Percentiles rank a stretch among this genome's conserved stretches.
phyloP scores from a whole-genome alignment of 1,284 basidiomycete species.

The Papiliotrema nemorosa region DNA sequence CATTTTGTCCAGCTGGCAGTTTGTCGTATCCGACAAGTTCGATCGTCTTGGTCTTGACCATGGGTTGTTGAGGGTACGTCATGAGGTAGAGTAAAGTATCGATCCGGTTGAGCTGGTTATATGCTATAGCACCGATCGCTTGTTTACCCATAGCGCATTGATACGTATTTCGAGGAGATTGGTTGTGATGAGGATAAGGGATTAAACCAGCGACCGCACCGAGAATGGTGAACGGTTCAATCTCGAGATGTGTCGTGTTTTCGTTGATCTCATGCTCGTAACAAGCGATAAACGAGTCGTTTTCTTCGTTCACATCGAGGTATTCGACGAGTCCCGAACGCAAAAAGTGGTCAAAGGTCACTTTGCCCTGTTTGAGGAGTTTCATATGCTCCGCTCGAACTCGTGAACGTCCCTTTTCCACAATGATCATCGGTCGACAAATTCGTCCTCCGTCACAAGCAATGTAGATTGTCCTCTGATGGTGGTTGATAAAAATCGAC shows the following conservation, averaged over 20 bases:
- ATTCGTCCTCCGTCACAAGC: constrained; percentile 97
- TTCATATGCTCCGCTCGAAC: constrained; percentile 78
- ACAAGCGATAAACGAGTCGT: constrained; percentile 93
- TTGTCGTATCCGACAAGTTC: constrained; percentile 96
- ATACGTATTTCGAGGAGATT: constrained; percentile 97
- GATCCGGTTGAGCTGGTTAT: constrained; percentile 96
- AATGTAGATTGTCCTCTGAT: constrained; percentile 93
- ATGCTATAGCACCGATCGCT: constrained; percentile 98
- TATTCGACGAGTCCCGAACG: constrained; percentile 97
- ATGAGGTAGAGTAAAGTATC: constrained; percentile 98
- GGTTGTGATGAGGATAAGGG: constrained; percentile 99
- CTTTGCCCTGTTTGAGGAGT: constrained; percentile 73
- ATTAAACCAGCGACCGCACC: constrained; percentile 98
- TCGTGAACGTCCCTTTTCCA: constrained; percentile 74
- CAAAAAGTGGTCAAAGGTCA: constrained; percentile 93
- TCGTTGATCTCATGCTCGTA: constrained; percentile 85
- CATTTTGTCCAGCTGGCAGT: constrained; percentile 96
- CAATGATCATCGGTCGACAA: constrained; percentile 97
- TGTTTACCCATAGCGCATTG: constrained; percentile 99
- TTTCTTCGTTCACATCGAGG: constrained; percentile 98
- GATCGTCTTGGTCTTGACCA: constrained; percentile 99
- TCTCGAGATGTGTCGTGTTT: constrained; percentile 90
- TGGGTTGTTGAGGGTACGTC: constrained; percentile 98
- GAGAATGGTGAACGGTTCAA: constrained; percentile 96
- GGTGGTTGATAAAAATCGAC: constrained; percentile 93